Evolutionary conservation across 768 basidiomycete species (phyloP).

Genomic region (Amanita molliuscula): DNA sequence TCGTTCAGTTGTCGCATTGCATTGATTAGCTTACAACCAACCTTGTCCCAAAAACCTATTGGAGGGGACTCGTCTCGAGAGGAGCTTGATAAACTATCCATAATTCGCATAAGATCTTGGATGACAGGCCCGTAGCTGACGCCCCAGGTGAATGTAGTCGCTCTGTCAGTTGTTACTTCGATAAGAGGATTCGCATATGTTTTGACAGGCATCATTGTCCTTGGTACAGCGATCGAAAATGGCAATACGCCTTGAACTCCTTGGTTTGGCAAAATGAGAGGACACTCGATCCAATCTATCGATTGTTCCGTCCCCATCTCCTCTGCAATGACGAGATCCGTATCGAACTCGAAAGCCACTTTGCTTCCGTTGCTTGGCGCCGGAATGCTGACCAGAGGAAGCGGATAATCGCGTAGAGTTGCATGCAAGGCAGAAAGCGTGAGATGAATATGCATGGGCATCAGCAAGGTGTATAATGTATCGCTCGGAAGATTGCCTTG

Average conservation of each 20-base stretch:
- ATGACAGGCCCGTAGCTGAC: conserved; percentile 80
- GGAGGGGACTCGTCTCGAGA: conserved; percentile 74
- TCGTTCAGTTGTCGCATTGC: conserved; percentile 1
- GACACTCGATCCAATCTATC: conserved; percentile 62
- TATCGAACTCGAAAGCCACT: conserved; percentile 53
- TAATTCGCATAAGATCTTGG: conserved; percentile 74
- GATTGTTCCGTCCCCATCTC: conserved; percentile 66
- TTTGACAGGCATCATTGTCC: conserved; percentile 94
- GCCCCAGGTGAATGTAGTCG: conserved; percentile 81
- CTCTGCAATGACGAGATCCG: conserved; percentile 79
- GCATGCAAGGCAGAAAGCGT: conserved; percentile 49
- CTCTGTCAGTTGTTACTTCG: conserved; percentile 47
- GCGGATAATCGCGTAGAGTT: conserved; percentile 78
- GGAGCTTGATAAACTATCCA: conserved; percentile 73
- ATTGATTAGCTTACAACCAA: conserved; percentile 18
- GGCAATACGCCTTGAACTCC: conserved; percentile 39
- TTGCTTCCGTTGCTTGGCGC: conserved; percentile 24
- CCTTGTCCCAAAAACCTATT: conserved; percentile 95
- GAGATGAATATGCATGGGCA: conserved; percentile 75
- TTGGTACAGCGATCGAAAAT: conserved; percentile 61
- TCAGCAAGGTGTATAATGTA: conserved; percentile 66
- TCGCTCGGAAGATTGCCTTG: conserved; percentile 66
- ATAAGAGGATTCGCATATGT: conserved; percentile 75
- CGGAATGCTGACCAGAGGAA: conserved; percentile 75
- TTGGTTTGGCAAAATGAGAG: conserved; percentile 46